Evolutionary conservation across 768 basidiomycete genomes (phyloP), one percentile per base, ranked within the genome.

Genomic region (Tephrocybe sp.): DNA sequence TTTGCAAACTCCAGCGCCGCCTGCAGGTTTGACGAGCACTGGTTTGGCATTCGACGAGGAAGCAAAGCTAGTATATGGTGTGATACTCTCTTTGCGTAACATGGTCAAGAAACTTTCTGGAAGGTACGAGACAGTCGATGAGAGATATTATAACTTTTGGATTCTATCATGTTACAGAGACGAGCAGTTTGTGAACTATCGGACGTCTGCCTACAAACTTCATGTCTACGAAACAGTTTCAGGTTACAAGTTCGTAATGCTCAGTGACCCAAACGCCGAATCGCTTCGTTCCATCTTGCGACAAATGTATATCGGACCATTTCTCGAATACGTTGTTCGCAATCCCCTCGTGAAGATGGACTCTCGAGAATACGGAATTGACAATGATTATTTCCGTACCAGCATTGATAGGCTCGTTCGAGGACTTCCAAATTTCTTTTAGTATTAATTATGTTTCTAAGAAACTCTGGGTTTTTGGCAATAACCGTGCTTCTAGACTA

Each of bases 91-190:
- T 6, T 64, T 99, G 58, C 73, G 92, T 47, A 94, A 92, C 67
- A 96, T 98, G 94, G 75, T 96, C 63, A 96, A 85, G 75, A 98
- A 97, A 67, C 69, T 99, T 9, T 89, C 95, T 11, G 86, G 88
- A 58, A 79, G 86, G 96, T 94, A 56, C 32, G 72, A 59, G 27
- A 26, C 9, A 34, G 28, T 35, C 16, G 22, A 26, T 36, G 12
- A 32, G 38, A 37, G 26, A 27, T 9, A 5, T 18, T 5, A 16
- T 22, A 25, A 37, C 22, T 49, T 22, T 41, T 56, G 15, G 36
- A 46, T 15, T 42, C 44, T 30, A 5, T 28, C 5, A 13, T 44
- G 27, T 24, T 44, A 24, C 65, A 92, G 95, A 67, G 89, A 96
- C 60, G 96, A 98, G 69, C 81, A 86, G 53, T 97, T 98, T 69